Evolutionary conservation across 2,329 filamentous ascomycete genomes (phyloP), one percentile per base, ranked within the genome.

Genomic region (Penicillium decumbens): DNA sequence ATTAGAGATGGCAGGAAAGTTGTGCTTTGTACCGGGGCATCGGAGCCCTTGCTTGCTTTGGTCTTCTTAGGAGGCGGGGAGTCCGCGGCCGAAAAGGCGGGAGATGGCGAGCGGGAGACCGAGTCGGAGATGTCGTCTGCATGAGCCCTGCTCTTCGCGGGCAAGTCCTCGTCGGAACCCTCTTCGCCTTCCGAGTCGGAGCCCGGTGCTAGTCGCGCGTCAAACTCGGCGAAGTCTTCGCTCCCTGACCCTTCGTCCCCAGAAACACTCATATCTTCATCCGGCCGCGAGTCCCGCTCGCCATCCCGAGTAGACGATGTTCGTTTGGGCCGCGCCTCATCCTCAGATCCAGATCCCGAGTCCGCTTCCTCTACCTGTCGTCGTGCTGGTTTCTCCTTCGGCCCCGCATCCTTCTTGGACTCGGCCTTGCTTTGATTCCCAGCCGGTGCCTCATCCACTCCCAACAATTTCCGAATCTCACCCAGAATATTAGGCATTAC

Each of bases 1-100:
- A 76, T 80, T 9, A 85, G 74, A 1, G 80, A 81, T 0, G 82
- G 82, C 13, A 85, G 67, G 66, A 84, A 84, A 2, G 77, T 77
- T 0, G 80, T 82, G 47, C 65, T 60, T 53, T 61, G 57, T 30
- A 49, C 57, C 33, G 59, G 59, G 7, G 57, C 59, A 13, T 49
- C 40, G 12, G 56, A 45, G 4, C 57, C 49, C 29, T 59, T 59
- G 38, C 39, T 46, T 10, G 41, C 50, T 38, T 65, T 65, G 25
- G 51, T 25, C 55, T 65, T 66, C 9, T 66, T 65, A 32, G 60
- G 28, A 58, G 43, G 58, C 30, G 32, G 57, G 28, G 58, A 58
- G 27, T 51, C 44, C 2, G 30, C 57, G 6, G 38, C 45, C 3
- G 60, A 60, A 33, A 53, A 61, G 10, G 46, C 41, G 6, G 60